A percentile compares a stretch with the other conserved stretches of the same genome.
These are phyloP conservation scores for Cryphonectria radicalis DNA, from an alignment of 2,329 filamentous ascomycete genomes.

Conservation along the genomic window DNA sequence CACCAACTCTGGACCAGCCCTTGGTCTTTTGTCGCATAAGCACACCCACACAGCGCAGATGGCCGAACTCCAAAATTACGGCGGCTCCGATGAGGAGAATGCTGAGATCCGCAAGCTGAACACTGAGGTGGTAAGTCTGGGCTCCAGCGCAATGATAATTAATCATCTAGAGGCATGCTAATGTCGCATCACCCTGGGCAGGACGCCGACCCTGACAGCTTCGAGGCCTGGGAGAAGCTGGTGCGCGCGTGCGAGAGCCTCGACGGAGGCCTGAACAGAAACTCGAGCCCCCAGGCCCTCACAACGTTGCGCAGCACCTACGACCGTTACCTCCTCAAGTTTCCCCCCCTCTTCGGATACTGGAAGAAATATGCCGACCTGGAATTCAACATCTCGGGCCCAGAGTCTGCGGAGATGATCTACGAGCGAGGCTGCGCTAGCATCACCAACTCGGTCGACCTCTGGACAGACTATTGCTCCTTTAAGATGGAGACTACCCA, in stretches of 20 bases:
- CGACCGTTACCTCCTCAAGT: conserved; percentile 91
- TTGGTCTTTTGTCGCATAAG: conserved; percentile 21
- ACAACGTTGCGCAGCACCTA: conserved; percentile 85
- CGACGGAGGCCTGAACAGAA: conserved; percentile 92
- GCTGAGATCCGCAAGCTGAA: conserved; percentile 80
- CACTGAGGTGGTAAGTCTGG: conserved; percentile 70
- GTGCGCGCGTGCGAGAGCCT: conserved; percentile 80
- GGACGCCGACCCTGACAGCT: conserved; percentile 81
- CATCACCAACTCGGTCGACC: conserved; percentile 89
- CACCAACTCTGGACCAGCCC: conserved; percentile 3
- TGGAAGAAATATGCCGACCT: conserved; percentile 99
- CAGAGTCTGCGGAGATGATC: conserved; percentile 96
- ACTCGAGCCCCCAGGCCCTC: conserved; percentile 93
- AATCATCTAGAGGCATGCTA: not conserved
- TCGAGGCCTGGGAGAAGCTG: conserved; percentile 93
- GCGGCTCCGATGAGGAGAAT: conserved; percentile 79
- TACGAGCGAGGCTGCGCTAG: conserved; percentile 95
- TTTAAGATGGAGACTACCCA: conserved; percentile 99
- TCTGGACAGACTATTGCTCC: conserved; percentile 96
- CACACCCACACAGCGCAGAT: conserved; percentile 46
- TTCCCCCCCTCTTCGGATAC: conserved; percentile 94
- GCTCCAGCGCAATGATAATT: not conserved
- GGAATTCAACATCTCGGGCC: conserved; percentile 95
- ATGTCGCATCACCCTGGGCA: conserved; percentile 36
- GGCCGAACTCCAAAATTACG: conserved; percentile 73